Percentiles rank a stretch among this genome's conserved stretches.
phyloP scores from a whole-genome alignment of 129 eudicot genomes.

The Scalesia atractyloides region DNA sequence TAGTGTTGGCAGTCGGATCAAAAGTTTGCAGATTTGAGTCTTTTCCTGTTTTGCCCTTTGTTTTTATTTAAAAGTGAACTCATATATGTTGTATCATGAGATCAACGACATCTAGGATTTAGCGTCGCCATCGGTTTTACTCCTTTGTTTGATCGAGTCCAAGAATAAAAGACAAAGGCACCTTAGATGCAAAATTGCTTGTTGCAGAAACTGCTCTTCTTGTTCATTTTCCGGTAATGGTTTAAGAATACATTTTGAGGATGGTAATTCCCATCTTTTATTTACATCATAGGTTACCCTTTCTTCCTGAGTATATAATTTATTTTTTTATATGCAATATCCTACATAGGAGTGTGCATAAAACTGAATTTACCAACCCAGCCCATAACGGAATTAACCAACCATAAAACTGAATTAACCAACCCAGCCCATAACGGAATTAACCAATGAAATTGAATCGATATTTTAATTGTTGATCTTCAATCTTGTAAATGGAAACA shows the following conservation, averaged over 20 bases:
- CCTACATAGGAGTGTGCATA: too few relatives aligned
- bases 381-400: too few relatives aligned
- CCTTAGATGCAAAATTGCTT: conserved; percentile 20
- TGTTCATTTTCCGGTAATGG: conserved; percentile 2
- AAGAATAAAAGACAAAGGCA: conserved; percentile 14
- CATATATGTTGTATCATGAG: conserved; percentile 37
- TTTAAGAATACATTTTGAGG: not conserved
- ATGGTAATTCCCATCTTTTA: not conserved
- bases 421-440: too few relatives aligned
- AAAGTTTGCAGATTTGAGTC: conserved; percentile 14
- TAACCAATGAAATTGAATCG: too few relatives aligned
- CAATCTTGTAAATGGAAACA: too few relatives aligned
- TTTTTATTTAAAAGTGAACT: conserved; percentile 18
- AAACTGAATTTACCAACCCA: too few relatives aligned
- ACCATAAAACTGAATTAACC: too few relatives aligned
- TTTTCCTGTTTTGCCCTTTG: conserved; percentile 7
- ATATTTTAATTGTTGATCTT: too few relatives aligned
- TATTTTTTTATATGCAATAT: not conserved
- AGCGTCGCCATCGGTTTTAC: conserved; percentile 20
- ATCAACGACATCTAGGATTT: conserved; percentile 26
- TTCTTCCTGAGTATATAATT: not conserved
- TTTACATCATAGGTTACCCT: not conserved
- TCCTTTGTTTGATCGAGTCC: conserved; percentile 19
- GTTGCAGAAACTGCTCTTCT: conserved; percentile 3
- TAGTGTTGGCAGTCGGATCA: conserved; percentile 21